Percentiles rank a stretch among this genome's conserved stretches.
phyloP scores from a whole-genome alignment of 768 basidiomycete species.

The Calocera viscosa region DNA sequence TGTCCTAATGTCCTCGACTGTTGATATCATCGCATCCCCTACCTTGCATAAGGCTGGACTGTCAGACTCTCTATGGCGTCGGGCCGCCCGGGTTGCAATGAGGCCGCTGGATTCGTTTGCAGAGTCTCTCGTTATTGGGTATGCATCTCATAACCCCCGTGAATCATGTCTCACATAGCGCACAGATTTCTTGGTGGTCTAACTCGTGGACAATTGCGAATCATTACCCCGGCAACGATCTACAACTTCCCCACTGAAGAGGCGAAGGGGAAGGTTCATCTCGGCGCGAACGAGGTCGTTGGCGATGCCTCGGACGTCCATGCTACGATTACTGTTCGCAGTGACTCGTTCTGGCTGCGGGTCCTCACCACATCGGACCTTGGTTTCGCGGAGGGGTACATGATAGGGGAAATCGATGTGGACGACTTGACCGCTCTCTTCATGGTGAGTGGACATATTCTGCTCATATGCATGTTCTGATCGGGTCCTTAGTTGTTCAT shows the following conservation, averaged over 20 bases:
- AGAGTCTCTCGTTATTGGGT: not conserved
- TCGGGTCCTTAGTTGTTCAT: slow-evolving; percentile 44
- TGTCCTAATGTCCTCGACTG: slow-evolving; percentile 3
- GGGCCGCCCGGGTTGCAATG: not conserved
- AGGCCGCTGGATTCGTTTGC: not conserved
- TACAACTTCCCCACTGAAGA: slow-evolving; percentile 10
- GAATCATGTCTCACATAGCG: slow-evolving; percentile 23
- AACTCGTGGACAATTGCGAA: slow-evolving; percentile 34
- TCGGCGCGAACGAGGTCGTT: not conserved
- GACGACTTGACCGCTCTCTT: slow-evolving; percentile 54
- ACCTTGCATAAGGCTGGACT: not conserved
- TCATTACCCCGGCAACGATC: not conserved
- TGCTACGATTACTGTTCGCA: slow-evolving; percentile 16
- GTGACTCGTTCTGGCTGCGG: slow-evolving; percentile 25
- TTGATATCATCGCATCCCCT: not conserved
- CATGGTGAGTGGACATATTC: slow-evolving; percentile 33
- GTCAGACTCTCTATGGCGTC: not conserved
- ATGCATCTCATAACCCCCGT: not conserved
- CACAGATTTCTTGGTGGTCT: slow-evolving; percentile 30
- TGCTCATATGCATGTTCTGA: not conserved
- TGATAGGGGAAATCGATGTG: slow-evolving; percentile 64
- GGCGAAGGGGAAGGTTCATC: not conserved
- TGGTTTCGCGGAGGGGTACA: slow-evolving; percentile 65
- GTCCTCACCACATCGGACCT: slow-evolving; percentile 45
- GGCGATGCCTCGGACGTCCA: slow-evolving; percentile 5